Base-by-base conservation (phyloP, 164 flowering plant species). In the Echeveria elegans region DNA sequence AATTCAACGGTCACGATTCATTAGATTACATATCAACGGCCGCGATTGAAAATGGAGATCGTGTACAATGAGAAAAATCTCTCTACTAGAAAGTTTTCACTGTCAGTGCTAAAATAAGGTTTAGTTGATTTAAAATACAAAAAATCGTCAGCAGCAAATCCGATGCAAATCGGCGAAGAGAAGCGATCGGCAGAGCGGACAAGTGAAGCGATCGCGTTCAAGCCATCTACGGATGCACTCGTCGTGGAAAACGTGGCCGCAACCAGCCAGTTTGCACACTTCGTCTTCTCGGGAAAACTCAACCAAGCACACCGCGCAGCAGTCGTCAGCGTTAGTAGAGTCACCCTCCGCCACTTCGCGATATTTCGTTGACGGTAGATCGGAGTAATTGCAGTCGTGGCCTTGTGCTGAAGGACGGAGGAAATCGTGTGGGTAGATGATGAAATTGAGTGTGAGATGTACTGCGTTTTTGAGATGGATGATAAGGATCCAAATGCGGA, bases 401-500 rank as follows among this genome's bases (percentile, higher is more conserved):
- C 19, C 18, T 11, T 9, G 31, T 1, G 60, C 15, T 12, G 60
- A 53, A 16, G 60, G 60, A 53, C 60, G 60, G 60, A 53, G 60
- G 60, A 26, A 9, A 1, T 53, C 60, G 60, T 53, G 60, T 14
- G 60, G 60, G 31, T 26, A 53, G 31, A 53, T 24, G n/a, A 53
- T 53, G 60, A 53, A 53, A 28, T 53, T 53, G 60, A 53, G 30
- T 53, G 18, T 28, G 11, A 53, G 31, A 4, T 26, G 31, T 2
- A 53, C 2, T 12, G 60, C 31, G 31, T 53, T 11, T 53, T 24
- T 53, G 60, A 53, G 60, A 53, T 53, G 60, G 60, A 53, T 24
- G 30, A 53, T 53, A 16, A 53, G 30, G 60, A 53, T 53, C 60
- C 60, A 53, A 28, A 53, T 26, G 60, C 60, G 60, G 60, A 53